Conservation (phyloP, 2,329 filamentous ascomycete genomes). For the Arthrinium phaeospermum region DNA sequence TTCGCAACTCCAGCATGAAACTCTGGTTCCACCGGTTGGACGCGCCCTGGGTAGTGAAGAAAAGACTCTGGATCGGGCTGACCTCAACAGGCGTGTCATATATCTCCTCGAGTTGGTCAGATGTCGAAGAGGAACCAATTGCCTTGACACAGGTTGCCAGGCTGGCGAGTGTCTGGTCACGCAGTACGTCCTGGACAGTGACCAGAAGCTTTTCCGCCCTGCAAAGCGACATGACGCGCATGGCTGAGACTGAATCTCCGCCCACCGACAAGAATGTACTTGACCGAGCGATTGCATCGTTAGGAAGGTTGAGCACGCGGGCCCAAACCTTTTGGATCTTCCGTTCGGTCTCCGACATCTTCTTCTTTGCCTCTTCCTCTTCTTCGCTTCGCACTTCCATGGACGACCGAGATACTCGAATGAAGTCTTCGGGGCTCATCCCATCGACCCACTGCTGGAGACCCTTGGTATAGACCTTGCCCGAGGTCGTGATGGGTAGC, state of each 20-base stretch:
- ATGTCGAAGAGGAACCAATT: background rate
- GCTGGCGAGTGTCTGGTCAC: constrained; percentile 18
- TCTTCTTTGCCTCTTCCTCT: background rate
- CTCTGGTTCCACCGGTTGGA: constrained; percentile 22
- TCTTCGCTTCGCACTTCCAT: background rate
- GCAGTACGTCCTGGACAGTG: constrained; percentile 22
- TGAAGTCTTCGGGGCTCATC: constrained; percentile 19
- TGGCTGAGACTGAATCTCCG: constrained; percentile 2
- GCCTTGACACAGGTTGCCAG: constrained; percentile 18
- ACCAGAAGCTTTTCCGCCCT: constrained; percentile 16
- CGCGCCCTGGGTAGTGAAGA: constrained; percentile 16
- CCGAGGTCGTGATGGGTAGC: constrained; percentile 19
- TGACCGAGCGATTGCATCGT: background rate
- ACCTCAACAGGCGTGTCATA: constrained; percentile 17
- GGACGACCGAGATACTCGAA: constrained; percentile 6
- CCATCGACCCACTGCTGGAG: constrained; percentile 21
- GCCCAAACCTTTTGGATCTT: background rate
- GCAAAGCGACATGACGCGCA: constrained; percentile 10
- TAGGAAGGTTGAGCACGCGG: background rate
- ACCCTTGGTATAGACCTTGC: constrained; percentile 22
- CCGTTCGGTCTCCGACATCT: background rate
- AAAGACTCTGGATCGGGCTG: constrained; percentile 20
- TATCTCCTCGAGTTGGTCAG: constrained; percentile 4
- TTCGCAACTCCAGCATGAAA: constrained; percentile 16
- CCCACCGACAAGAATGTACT: background rate